These are phyloP conservation scores for Phellopilus nigrolimitatus DNA, from an alignment of 1,284 basidiomycete species.

Conservation along the genomic window DNA sequence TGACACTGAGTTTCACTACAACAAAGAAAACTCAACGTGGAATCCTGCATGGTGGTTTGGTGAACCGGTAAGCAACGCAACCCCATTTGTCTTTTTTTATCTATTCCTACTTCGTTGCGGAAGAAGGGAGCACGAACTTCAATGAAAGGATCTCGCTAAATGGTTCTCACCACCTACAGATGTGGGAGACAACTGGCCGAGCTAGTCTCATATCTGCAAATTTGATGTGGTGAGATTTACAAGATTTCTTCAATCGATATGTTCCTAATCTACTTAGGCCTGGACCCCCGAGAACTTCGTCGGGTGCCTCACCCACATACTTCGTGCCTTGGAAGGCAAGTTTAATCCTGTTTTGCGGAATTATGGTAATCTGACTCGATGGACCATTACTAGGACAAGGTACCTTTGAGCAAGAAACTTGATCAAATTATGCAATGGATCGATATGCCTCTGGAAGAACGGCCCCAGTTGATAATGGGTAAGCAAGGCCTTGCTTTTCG, in stretches of 20 bases:
- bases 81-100: neutral
- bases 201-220: conserved; percentile 77
- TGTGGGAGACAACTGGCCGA: conserved; percentile 83
- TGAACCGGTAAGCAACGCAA: conserved; percentile 64
- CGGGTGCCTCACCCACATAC: conserved; percentile 65
- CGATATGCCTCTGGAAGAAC: conserved; percentile 60
- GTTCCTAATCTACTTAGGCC: conserved; percentile 46
- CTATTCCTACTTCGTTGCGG: neutral
- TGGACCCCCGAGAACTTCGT: conserved; percentile 67
- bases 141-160: neutral
- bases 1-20: conserved; percentile 66
- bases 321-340: conserved; percentile 72
- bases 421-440: conserved; percentile 74
- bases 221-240: conserved; percentile 74
- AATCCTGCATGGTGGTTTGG: conserved; percentile 80
- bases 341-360: conserved; percentile 3
- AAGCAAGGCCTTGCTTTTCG: conserved; percentile 23
- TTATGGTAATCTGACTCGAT: neutral
- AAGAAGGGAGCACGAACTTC: too few relatives aligned
- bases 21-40: conserved; percentile 55
- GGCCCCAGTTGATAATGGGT: conserved; percentile 81
- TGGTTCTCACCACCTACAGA: conserved; percentile 49
- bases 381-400: conserved; percentile 43
- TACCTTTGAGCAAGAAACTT: conserved; percentile 62
- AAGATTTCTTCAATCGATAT: conserved; percentile 2